A percentile compares a stretch with the other conserved stretches of the same genome.
These are phyloP conservation scores for Heliamphora pulchella DNA, from an alignment of 179 eudicot species.

Conservation along the genomic window DNA sequence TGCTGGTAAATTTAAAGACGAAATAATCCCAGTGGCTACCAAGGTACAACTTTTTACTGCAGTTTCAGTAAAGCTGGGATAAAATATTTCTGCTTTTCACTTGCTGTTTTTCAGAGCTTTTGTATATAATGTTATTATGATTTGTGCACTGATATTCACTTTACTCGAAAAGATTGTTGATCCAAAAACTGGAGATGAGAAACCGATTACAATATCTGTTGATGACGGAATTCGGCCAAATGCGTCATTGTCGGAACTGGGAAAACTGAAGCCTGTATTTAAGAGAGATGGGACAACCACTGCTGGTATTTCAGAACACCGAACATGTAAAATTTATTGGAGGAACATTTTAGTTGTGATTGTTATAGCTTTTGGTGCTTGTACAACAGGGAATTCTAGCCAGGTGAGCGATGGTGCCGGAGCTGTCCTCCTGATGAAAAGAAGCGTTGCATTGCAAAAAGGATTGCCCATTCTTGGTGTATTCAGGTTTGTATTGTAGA, in stretches of 20 bases:
- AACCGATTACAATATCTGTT: slow-evolving; percentile 45
- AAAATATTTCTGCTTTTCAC: background rate
- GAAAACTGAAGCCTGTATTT: slow-evolving; percentile 80
- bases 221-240: slow-evolving; percentile 88
- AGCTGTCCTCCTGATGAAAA: slow-evolving; percentile 93
- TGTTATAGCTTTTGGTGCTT: background rate
- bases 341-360: background rate
- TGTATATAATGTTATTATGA: background rate
- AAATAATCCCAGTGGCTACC: slow-evolving; percentile 75
- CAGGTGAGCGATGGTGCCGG: slow-evolving; percentile 99
- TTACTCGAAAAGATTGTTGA: slow-evolving; percentile 51
- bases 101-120: background rate
- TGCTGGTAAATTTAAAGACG: slow-evolving; percentile 75
- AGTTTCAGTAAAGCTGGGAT: background rate
- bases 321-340: background rate
- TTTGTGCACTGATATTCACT: background rate
- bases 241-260: slow-evolving; percentile 49
- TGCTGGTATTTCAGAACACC: slow-evolving; percentile 51
- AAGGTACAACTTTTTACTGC: slow-evolving; percentile 41
- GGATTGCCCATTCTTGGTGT: slow-evolving; percentile 87
- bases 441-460: slow-evolving; percentile 74
- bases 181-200: slow-evolving; percentile 84
- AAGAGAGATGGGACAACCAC: slow-evolving; percentile 87
- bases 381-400: slow-evolving; percentile 73
- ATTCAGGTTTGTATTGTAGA: slow-evolving; percentile 48